These are phyloP conservation scores for Tolypocladium amazonense DNA, from an alignment of 2,329 filamentous ascomycete species.

Conservation along the genomic window DNA sequence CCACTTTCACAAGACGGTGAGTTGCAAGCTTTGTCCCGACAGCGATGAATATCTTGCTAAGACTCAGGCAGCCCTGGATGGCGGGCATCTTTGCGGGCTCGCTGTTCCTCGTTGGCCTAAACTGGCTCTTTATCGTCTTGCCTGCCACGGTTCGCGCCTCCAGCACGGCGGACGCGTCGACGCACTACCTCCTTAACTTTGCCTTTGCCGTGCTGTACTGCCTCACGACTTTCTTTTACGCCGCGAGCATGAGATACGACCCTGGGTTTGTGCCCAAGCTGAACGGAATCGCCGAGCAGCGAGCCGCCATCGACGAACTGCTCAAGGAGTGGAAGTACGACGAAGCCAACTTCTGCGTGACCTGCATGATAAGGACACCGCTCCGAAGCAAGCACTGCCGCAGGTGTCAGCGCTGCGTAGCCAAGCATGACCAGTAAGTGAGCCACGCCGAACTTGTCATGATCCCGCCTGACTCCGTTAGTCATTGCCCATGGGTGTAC, in stretches of 20 bases:
- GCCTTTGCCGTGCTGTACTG: slow-evolving; percentile 54
- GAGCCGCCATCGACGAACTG: slow-evolving; percentile 78
- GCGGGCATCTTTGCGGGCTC: slow-evolving; percentile 87
- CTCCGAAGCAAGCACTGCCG: slow-evolving; percentile 93
- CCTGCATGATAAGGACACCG: slow-evolving; percentile 89
- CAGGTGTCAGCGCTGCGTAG: slow-evolving; percentile 82
- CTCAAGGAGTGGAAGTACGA: slow-evolving; percentile 82
- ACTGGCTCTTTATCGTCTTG: slow-evolving; percentile 66
- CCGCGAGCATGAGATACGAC: slow-evolving; percentile 74
- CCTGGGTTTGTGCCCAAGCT: slow-evolving; percentile 90
- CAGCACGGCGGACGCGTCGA: slow-evolving; percentile 1
- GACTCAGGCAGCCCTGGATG: slow-evolving; percentile 60
- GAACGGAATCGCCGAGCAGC: slow-evolving; percentile 80
- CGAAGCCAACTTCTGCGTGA: slow-evolving; percentile 85
- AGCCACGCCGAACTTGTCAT: neutral
- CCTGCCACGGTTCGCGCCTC: slow-evolving; percentile 28
- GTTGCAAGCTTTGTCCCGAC: slow-evolving; percentile 15
- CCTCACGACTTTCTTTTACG: slow-evolving; percentile 77
- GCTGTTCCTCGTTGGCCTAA: slow-evolving; percentile 67
- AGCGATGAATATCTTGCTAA: slow-evolving; percentile 3
- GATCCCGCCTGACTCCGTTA: slow-evolving; percentile 20
- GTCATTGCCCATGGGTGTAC: slow-evolving; percentile 95
- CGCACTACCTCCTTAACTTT: slow-evolving; percentile 68
- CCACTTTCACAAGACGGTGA: slow-evolving; percentile 76
- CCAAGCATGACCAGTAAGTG: slow-evolving; percentile 89